These are phyloP conservation scores for Talaromyces ruber DNA, from an alignment of 495 filamentous ascomycete genomes.

Conservation along the genomic window DNA sequence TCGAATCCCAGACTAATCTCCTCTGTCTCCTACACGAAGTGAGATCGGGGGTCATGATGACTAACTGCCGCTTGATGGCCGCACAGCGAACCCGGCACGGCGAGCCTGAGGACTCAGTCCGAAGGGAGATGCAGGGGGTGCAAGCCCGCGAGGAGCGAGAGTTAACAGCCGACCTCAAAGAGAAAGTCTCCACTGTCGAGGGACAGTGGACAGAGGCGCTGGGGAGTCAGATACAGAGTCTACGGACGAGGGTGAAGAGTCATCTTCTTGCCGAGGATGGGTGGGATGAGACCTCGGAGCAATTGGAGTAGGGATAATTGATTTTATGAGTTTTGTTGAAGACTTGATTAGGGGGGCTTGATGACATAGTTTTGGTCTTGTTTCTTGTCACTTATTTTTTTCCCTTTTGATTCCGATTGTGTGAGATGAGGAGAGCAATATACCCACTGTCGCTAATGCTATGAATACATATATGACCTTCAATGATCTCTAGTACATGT, in stretches of 20 bases:
- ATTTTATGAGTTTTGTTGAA: slow-evolving; percentile 5
- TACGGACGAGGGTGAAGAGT: slow-evolving; percentile 49
- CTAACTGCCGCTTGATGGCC: slow-evolving; percentile 44
- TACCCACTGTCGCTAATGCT: slow-evolving; percentile 5
- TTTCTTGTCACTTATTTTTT: slow-evolving; percentile 10
- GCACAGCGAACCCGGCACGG: slow-evolving; percentile 51
- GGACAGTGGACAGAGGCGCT: slow-evolving; percentile 73
- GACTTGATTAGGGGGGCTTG: too few relatives aligned
- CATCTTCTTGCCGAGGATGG: slow-evolving; percentile 60
- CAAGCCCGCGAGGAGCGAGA: slow-evolving; percentile 54
- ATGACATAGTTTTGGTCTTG: slow-evolving; percentile 10
- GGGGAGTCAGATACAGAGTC: slow-evolving; percentile 47
- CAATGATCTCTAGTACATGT: too few relatives aligned
- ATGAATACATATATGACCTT: background rate
- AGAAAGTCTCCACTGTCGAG: slow-evolving; percentile 83
- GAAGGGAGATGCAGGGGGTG: slow-evolving; percentile 50
- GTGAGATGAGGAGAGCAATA: slow-evolving; percentile 2
- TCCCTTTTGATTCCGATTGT: slow-evolving; percentile 9
- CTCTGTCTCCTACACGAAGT: slow-evolving; percentile 93
- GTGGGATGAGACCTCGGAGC: slow-evolving; percentile 57
- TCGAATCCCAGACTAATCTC: slow-evolving; percentile 87
- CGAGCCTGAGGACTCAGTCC: slow-evolving; percentile 38
- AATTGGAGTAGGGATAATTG: slow-evolving; percentile 18
- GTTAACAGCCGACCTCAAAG: slow-evolving; percentile 81
- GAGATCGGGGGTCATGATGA: slow-evolving; percentile 64